Conservation (phyloP, 768 basidiomycete genomes). For the Naematelia aurantialba region DNA sequence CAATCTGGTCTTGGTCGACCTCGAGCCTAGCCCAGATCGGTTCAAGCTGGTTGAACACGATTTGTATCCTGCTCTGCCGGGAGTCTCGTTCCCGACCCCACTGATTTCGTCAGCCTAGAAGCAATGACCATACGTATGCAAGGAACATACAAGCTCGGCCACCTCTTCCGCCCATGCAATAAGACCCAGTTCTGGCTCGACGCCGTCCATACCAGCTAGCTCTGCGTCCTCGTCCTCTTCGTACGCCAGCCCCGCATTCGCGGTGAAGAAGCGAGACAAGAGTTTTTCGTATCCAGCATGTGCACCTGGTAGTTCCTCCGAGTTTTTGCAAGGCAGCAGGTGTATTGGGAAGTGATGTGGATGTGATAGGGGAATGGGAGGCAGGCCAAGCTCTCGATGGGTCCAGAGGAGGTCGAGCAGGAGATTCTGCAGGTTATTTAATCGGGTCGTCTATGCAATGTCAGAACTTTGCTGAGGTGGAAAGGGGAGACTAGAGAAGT, state of each 20-base stretch:
- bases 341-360: constrained; percentile 33
- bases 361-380: constrained; percentile 26
- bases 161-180: constrained; percentile 65
- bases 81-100: constrained; percentile 70
- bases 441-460: constrained; percentile 24
- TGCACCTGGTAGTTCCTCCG: constrained; percentile 29
- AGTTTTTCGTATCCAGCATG: constrained; percentile 54
- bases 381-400: constrained; percentile 35
- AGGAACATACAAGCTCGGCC: constrained; percentile 47
- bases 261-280: constrained; percentile 60
- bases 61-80: constrained; percentile 80
- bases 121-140: neutral
- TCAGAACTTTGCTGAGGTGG: constrained; percentile 9
- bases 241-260: constrained; percentile 43
- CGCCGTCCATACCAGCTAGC: constrained; percentile 63
- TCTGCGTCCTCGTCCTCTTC: constrained; percentile 54
- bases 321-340: constrained; percentile 22
- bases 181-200: constrained; percentile 74
- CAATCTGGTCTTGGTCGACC: constrained; percentile 72
- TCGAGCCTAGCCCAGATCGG: constrained; percentile 84
- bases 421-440: constrained; percentile 28
- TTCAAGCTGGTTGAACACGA: constrained; percentile 89
- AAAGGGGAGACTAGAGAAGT: neutral
- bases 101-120: constrained; percentile 19
- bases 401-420: constrained; percentile 36